Evolutionary conservation across 2,329 filamentous ascomycete genomes (phyloP), one percentile per base, ranked within the genome.

Genomic region (Penicillium sp.): DNA sequence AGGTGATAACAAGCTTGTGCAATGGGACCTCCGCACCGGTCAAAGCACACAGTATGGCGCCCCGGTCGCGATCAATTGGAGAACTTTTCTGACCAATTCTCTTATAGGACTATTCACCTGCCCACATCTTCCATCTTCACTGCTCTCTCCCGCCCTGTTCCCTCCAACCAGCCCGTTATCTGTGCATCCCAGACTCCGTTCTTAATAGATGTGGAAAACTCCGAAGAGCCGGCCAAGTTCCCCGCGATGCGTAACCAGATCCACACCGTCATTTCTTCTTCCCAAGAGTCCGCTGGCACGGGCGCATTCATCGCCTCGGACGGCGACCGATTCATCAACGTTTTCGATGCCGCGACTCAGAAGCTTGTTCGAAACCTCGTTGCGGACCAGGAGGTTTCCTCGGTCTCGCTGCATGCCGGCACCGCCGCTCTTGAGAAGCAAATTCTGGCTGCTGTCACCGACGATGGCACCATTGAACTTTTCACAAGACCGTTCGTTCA

Each of bases 111-210:
- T n/a, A 71, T 79, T 42, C 67, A 73, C 39, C 63, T 78, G 40
- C 74, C 75, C 26, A 67, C 73, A 18, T 66, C 71, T 7, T 73
- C 75, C 8, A 50, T 58, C 29, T 69, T 75, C 39, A 66, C 68
- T 42, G 65, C 71, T 23, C 68, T 78, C 23, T 74, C 73, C 24
- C 67, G 71, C 33, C 75, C 75, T 7, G 65, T 75, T 37, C 65
- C 69, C 37, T 71, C 68, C 9, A 69, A 68, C 55, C 69, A 71
- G 33, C 71, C 75, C 32, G 69, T 80, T 26, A 70, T 81, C 37
- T 80, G 77, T 60, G 78, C 79, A 42, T 80, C 78, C 9, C 75
- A 79, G 59, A 75, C 74, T 7, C 75, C 78, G 1, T 77, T 76
- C 57, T 66, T 79, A 45, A 70, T 81, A 51, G 68, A 76, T 49